These are phyloP conservation scores for Solanum hybrid DNA, from an alignment of 305 asterid genomes.

Conservation along the genomic window DNA sequence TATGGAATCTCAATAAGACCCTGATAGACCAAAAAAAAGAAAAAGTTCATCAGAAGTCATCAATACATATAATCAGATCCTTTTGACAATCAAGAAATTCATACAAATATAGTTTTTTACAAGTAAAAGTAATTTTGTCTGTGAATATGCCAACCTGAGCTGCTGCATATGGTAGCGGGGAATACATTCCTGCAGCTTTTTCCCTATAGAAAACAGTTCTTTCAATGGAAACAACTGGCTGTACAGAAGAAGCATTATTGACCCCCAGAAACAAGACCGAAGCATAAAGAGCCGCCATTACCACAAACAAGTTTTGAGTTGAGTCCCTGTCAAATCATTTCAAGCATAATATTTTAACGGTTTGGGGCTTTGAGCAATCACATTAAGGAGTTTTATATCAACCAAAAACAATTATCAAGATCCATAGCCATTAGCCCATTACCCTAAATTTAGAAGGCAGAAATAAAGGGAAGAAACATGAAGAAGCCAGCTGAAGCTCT, in stretches of 20 bases:
- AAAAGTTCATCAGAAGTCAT: background rate
- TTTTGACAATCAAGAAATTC: background rate
- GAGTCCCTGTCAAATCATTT: conserved; percentile 51
- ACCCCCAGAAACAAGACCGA: conserved; percentile 67
- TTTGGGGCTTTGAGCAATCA: background rate
- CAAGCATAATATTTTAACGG: background rate
- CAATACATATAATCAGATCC: background rate
- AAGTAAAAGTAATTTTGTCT: background rate
- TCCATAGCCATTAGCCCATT: background rate
- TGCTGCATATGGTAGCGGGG: conserved; percentile 59
- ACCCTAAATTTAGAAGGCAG: background rate
- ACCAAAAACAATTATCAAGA: background rate
- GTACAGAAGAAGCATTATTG: conserved; percentile 81
- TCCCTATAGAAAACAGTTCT: conserved; percentile 87
- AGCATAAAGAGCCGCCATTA: conserved; percentile 73
- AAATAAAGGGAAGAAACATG: background rate
- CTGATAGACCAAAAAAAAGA: conserved; percentile 23
- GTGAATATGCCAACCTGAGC: conserved; percentile 49
- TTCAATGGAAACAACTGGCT: conserved; percentile 67
- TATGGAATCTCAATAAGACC: conserved; percentile 83
- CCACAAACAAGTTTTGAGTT: conserved; percentile 50
- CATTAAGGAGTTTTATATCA: background rate
- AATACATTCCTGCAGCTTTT: conserved; percentile 81
- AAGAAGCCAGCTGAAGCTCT: background rate
- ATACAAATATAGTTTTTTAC: background rate